These are phyloP conservation scores for Pseudomonodictys pantanalensis DNA, from an alignment of 495 filamentous ascomycete species.

Conservation along the genomic window DNA sequence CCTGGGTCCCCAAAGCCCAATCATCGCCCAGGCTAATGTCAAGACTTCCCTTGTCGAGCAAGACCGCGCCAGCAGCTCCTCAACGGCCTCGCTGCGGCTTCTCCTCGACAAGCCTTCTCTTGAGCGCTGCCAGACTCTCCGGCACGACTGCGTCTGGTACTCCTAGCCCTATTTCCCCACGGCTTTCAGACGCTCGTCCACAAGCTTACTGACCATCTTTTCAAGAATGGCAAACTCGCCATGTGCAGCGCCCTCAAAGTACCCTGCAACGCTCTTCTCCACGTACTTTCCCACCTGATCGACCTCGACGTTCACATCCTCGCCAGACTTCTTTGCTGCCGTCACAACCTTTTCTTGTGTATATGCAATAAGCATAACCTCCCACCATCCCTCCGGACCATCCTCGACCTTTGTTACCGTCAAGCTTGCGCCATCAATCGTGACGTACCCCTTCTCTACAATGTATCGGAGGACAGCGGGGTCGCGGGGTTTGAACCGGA, in stretches of 20 bases:
- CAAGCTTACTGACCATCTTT: slow-evolving; percentile 76
- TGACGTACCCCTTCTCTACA: slow-evolving; percentile 95
- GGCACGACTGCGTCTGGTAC: not conserved
- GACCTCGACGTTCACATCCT: slow-evolving; percentile 93
- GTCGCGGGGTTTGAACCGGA: slow-evolving; percentile 73
- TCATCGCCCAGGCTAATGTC: no score
- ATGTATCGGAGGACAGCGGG: slow-evolving; percentile 71
- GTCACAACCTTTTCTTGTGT: slow-evolving; percentile 91
- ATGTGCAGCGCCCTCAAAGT: slow-evolving; percentile 54
- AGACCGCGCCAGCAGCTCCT: no score
- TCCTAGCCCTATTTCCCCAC: slow-evolving; percentile 11
- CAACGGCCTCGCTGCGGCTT: no score
- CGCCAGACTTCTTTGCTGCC: slow-evolving; percentile 74
- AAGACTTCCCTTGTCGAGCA: no score
- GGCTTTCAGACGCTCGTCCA: slow-evolving; percentile 61
- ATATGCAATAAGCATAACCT: slow-evolving; percentile 99
- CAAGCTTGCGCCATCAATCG: slow-evolving; percentile 93
- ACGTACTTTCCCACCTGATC: slow-evolving; percentile 99
- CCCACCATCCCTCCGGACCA: slow-evolving; percentile 74
- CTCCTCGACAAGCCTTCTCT: no score
- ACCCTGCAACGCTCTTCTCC: slow-evolving; percentile 85
- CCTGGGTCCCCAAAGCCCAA: no score
- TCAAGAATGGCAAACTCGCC: slow-evolving; percentile 68
- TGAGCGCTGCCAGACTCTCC: no score
- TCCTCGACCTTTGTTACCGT: slow-evolving; percentile 75